Percentiles rank a stretch among this genome's conserved stretches.
phyloP scores from a whole-genome alignment of 257 asterid genomes.

The Scutellaria minor region DNA sequence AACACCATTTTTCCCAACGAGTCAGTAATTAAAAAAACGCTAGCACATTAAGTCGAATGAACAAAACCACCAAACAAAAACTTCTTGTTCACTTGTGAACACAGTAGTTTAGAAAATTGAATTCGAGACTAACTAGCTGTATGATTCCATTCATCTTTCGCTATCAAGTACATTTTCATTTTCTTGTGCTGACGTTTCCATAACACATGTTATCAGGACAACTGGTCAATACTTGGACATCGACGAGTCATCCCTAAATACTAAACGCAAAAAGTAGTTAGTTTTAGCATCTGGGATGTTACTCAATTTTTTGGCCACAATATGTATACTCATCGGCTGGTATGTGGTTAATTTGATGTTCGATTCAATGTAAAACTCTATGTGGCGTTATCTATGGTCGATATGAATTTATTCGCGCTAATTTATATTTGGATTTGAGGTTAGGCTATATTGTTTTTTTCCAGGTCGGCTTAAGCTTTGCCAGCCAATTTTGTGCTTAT shows the following conservation, averaged over 20 bases:
- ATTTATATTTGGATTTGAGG: constrained; percentile 9
- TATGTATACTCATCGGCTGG: not conserved
- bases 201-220: constrained; percentile 47
- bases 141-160: not conserved
- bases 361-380: not conserved
- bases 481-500: constrained; percentile 38
- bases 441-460: constrained; percentile 2
- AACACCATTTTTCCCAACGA: no score
- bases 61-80: no score
- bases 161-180: not conserved
- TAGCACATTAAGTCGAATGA: no score
- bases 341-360: not conserved
- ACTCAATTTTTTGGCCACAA: not conserved
- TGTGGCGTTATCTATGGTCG: not conserved
- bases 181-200: not conserved
- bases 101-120: no score
- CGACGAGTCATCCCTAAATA: constrained; percentile 36
- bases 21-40: no score
- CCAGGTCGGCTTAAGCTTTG: constrained; percentile 20
- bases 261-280: constrained; percentile 3
- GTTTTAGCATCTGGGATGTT: not conserved
- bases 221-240: constrained; percentile 76
- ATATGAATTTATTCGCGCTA: not conserved
- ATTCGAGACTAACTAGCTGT: no score
- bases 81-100: no score